Base-by-base conservation (phyloP, 148 eudicot species). In the Camellia sinensis region DNA sequence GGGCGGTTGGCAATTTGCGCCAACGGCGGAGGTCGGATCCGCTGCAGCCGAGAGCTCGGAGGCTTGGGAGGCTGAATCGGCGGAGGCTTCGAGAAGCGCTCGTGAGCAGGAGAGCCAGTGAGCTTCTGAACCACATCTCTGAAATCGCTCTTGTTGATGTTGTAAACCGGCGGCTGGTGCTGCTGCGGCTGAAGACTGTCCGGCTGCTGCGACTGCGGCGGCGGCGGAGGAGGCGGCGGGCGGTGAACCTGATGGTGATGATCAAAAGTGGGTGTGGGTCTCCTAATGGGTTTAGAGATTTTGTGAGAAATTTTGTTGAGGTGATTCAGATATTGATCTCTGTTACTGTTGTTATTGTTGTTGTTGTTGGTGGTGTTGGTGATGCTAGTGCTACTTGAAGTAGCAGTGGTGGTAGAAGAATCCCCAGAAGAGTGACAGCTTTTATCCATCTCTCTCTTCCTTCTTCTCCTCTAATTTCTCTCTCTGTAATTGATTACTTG, bases 21-120 rank as follows among this genome's bases (percentile, higher is more conserved):
- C 3, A 96, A 84, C 0, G 99, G 99, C 1, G 99, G 99, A 11
- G 99, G 99, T 3, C 99, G 97, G 61, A 96, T 93, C 29, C 94
- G 87, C 76, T 96, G 99, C 2, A 96, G 90, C 2, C 99, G 86
- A 0, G 99, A 93, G 73, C 87, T 92, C 0, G 87, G 86, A 0
- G 92, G 93, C 71, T 90, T 92, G 0, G 91, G 85, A 14, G 82
- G 82, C 9, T 83, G 84, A 0, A 83, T 74, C 9, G 90, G 85
- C 7, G 91, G 66, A 43, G 88, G 87, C 52, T 81, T 62, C 12
- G 87, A 77, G 53, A 86, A 64, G 3, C 85, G 86, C 7, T 88
- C 86, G 82, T 92, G 92, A 0, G 97, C 90, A 44, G 99, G 97
- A 0, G 98, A 92, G 40, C 99, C 99, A 50, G 99, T 93, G 45